Evolutionary conservation across 2,329 filamentous ascomycete species (phyloP).

Genomic region (Penicillium brasilianum): DNA sequence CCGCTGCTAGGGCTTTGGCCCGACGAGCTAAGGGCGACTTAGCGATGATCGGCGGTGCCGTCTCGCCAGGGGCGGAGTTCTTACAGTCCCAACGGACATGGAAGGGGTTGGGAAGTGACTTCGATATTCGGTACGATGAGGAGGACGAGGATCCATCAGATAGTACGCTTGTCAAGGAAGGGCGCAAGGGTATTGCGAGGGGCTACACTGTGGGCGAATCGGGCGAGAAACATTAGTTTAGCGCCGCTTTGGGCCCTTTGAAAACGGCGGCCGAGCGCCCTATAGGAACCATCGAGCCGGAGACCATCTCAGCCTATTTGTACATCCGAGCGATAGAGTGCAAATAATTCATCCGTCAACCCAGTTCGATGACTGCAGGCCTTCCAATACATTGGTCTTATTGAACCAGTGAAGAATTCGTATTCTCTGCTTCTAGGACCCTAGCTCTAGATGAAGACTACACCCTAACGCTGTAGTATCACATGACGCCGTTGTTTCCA

Average conservation of each 20-base stretch:
- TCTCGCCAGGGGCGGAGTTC: constrained; percentile 91
- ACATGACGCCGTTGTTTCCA: constrained; percentile 29
- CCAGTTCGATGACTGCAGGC: background rate
- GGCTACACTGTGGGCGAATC: constrained; percentile 79
- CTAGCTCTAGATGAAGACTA: background rate
- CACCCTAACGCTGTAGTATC: constrained; percentile 23
- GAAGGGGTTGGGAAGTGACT: constrained; percentile 90
- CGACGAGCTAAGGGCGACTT: constrained; percentile 72
- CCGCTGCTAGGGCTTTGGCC: constrained; percentile 59
- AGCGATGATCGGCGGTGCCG: constrained; percentile 78
- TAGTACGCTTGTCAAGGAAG: constrained; percentile 78
- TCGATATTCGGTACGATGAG: constrained; percentile 65
- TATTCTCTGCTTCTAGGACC: background rate
- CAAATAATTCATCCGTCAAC: background rate
- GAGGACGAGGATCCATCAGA: constrained; percentile 59
- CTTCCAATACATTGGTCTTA: background rate
- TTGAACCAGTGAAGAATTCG: background rate
- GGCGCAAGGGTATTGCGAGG: constrained; percentile 82
- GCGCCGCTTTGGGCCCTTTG: constrained; percentile 18
- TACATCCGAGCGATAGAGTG: constrained; percentile 6
- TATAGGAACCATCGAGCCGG: constrained; percentile 1
- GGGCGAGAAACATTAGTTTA: constrained; percentile 41
- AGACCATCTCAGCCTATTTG: constrained; percentile 8
- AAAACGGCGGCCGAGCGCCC: constrained; percentile 2
- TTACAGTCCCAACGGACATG: constrained; percentile 82